These are phyloP conservation scores for Coemansia sp. DNA, from an alignment of 192 early-diverging fungal species.

Conservation along the genomic window DNA sequence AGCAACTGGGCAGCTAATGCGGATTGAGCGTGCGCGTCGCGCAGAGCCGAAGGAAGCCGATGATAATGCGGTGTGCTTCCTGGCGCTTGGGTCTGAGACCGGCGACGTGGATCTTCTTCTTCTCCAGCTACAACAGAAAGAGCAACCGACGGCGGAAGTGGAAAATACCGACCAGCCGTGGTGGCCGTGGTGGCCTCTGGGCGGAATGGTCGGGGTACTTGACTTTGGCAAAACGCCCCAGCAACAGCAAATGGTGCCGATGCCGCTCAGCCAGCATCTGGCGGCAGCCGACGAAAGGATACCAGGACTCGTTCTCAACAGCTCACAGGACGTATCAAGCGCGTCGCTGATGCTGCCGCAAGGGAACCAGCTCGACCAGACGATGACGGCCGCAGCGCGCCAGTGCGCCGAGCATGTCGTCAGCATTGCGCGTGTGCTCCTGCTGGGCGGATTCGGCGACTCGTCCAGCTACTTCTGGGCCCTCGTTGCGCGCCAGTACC, in stretches of 20 bases:
- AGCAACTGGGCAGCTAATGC: constrained; percentile 47
- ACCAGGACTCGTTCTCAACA: constrained; percentile 28
- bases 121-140: not conserved
- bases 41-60: not conserved
- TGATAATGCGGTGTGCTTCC: constrained; percentile 9
- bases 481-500: constrained; percentile 20
- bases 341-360: constrained; percentile 21
- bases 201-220: constrained; percentile 33
- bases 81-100: constrained; percentile 38
- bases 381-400: constrained; percentile 35
- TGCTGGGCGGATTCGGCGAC: constrained; percentile 28
- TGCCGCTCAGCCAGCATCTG: not conserved
- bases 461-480: constrained; percentile 44
- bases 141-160: not conserved
- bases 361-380: constrained; percentile 22
- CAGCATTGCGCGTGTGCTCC: constrained; percentile 21
- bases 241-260: not conserved
- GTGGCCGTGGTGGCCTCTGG: constrained; percentile 45
- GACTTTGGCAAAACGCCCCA: constrained; percentile 17
- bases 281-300: no score
- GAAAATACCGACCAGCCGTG: not conserved
- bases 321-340: constrained; percentile 19
- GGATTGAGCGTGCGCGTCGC: constrained; percentile 22
- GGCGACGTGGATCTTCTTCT: constrained; percentile 31
- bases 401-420: constrained; percentile 37